phyloP scores from a whole-genome alignment of 306 rosid species.

The Vachellia pachyceras region DNA sequence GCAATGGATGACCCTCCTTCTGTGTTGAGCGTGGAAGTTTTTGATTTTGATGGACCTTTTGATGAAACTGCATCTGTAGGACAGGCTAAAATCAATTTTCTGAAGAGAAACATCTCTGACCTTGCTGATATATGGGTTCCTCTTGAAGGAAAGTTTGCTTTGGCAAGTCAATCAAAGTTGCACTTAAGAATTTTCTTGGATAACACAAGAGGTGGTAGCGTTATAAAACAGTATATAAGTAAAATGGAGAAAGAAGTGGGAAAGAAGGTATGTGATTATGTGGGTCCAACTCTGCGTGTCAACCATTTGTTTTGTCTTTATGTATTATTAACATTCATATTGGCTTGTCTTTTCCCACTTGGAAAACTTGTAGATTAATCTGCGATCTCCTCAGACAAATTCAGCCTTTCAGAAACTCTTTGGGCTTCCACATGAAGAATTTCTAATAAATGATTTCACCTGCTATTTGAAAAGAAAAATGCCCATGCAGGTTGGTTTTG shows the following conservation, averaged over 20 bases:
- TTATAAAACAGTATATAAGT: slow-evolving; percentile 73
- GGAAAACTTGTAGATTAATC: slow-evolving; percentile 60
- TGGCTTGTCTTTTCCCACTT: slow-evolving; percentile 28
- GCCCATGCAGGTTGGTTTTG: slow-evolving; percentile 80
- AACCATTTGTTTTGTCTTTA: slow-evolving; percentile 15
- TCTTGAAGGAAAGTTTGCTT: slow-evolving; percentile 88
- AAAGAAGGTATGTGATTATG: slow-evolving; percentile 79
- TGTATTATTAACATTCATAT: slow-evolving; percentile 21
- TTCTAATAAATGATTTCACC: slow-evolving; percentile 94
- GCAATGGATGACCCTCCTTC: slow-evolving; percentile 98
- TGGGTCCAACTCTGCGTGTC: slow-evolving; percentile 23
- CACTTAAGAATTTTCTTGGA: slow-evolving; percentile 87
- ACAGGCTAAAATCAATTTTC: slow-evolving; percentile 76
- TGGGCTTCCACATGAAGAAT: slow-evolving; percentile 94
- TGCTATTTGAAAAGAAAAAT: slow-evolving; percentile 95
- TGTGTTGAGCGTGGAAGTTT: slow-evolving; percentile 79
- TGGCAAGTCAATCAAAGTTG: slow-evolving; percentile 80
- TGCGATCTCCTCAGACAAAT: slow-evolving; percentile 97
- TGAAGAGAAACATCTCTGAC: slow-evolving; percentile 83
- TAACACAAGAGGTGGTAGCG: slow-evolving; percentile 78
- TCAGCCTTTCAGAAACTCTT: slow-evolving; percentile 94
- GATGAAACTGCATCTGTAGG: slow-evolving; percentile 85
- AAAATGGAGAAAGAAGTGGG: slow-evolving; percentile 99
- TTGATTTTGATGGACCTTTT: slow-evolving; percentile 92
- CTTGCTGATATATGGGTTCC: slow-evolving; percentile 91